Evolutionary conservation across 2,329 filamentous ascomycete genomes (phyloP).

Genomic region (Knufia fluminis): DNA sequence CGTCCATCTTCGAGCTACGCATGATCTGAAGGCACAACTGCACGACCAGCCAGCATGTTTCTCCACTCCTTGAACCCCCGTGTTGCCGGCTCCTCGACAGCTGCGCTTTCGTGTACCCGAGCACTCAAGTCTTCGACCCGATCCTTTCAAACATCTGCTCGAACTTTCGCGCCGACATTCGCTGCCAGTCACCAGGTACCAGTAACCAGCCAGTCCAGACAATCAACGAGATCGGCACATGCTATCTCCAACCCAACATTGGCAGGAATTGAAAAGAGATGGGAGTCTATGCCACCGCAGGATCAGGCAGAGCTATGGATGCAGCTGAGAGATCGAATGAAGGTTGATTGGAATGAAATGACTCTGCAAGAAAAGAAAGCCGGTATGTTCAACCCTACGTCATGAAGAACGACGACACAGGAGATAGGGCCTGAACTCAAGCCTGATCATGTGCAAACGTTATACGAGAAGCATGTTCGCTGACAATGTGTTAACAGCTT

Average conservation of each 20-base stretch:
- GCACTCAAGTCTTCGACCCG: constrained; percentile 12
- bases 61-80: constrained; percentile 35
- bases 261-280: constrained; percentile 98
- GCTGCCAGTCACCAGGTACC: constrained; percentile 28
- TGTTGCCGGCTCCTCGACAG: constrained; percentile 36
- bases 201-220: constrained; percentile 36
- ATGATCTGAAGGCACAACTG: constrained; percentile 7
- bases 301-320: constrained; percentile 99
- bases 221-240: constrained; percentile 56
- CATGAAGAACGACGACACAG: not conserved
- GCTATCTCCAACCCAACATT: constrained; percentile 97
- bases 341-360: constrained; percentile 91
- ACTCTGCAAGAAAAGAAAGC: constrained; percentile 98
- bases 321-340: constrained; percentile 96
- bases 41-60: constrained; percentile 30
- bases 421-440: not conserved
- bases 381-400: constrained; percentile 51
- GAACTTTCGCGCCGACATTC: constrained; percentile 31
- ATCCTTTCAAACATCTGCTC: constrained; percentile 25
- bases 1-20: constrained; percentile 3
- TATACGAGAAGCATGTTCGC: no score
- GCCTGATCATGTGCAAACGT: not conserved
- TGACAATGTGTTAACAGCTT: constrained; percentile 51
- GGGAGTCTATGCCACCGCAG: constrained; percentile 94
- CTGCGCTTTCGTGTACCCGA: constrained; percentile 16